These are phyloP conservation scores for Crotalaria pallida DNA, from an alignment of 306 rosid genomes.

Conservation along the genomic window DNA sequence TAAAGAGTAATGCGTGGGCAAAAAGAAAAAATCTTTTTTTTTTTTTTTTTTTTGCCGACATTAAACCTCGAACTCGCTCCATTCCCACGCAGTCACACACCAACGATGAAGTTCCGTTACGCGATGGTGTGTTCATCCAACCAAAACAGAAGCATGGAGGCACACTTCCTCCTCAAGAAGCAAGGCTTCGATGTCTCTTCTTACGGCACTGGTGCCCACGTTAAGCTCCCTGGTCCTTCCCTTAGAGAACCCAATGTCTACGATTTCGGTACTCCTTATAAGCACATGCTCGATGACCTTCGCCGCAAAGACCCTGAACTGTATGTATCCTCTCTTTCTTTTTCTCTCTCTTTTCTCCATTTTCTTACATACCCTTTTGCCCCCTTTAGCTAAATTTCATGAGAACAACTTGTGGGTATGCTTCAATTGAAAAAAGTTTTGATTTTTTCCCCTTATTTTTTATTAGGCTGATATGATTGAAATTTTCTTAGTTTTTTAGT, in stretches of 20 bases:
- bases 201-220: slow-evolving; percentile 89
- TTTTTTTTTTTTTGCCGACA: too few species aligned
- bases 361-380: not conserved
- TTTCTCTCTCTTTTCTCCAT: not conserved
- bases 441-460: not conserved
- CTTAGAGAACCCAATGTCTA: slow-evolving; percentile 94
- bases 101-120: slow-evolving; percentile 59
- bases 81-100: not conserved
- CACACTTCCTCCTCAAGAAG: slow-evolving; percentile 71
- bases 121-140: slow-evolving; percentile 96
- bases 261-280: slow-evolving; percentile 93
- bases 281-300: slow-evolving; percentile 80
- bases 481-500: not conserved
- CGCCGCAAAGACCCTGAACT: slow-evolving; percentile 88
- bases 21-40: too few species aligned
- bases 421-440: not conserved
- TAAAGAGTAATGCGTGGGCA: too few species aligned
- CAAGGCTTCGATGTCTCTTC: slow-evolving; percentile 85
- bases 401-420: not conserved
- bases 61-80: not conserved
- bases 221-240: slow-evolving; percentile 97
- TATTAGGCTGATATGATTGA: not conserved
- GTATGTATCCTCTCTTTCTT: slow-evolving; percentile 60
- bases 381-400: not conserved
- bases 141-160: slow-evolving; percentile 98